Base-by-base conservation (phyloP, 495 filamentous ascomycete genomes). In the Xylaria scruposa region DNA sequence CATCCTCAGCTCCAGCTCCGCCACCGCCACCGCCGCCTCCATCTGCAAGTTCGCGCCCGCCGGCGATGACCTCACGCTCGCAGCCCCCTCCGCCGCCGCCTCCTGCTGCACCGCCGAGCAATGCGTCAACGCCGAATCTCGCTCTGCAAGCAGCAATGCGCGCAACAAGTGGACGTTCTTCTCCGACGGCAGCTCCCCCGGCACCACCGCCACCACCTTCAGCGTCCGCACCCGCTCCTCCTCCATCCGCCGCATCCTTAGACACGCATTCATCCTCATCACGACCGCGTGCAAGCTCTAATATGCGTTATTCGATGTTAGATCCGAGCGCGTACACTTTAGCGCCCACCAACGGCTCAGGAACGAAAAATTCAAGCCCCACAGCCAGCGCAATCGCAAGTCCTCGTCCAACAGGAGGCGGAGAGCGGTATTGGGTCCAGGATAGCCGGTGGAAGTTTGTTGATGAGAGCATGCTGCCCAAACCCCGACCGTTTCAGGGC, bases 361-460 rank as follows among this genome's bases (percentile, higher is more conserved):
- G 63, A n/a, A 76, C 73, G 24, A 85, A 84, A 70, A 82, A 80
- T 36, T 78, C 83, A 6, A 85, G 83, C 67, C 84, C 85, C 1
- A 80, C 82, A 1, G 73, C 74, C 24, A 75, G 81, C 31, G 73
- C 78, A 36, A 36, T 78, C 6, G 73, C 79, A 5, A 79, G 77
- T 42, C 70, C 78, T 21, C 73, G 70, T 9, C 76, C 79, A 49
- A 79, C 80, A 42, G 69, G 79, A 53, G 84, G 81, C 38, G 80
- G 82, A 47, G 86, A 84, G 47, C 81, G 81, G 3, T 81, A 90
- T 62, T 82, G 85, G 3, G 90, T 99, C 56, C 89, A 97, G 59
- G 95, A 99, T 80, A 77, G 83, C 69, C 85, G 95, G 76, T 99
- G 93, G 90, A 93, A 91, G 75, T 99, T 98, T 79, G 90, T 93